Evolutionary conservation across 495 filamentous ascomycete genomes (phyloP).

Genomic region (Neurospora sp.): DNA sequence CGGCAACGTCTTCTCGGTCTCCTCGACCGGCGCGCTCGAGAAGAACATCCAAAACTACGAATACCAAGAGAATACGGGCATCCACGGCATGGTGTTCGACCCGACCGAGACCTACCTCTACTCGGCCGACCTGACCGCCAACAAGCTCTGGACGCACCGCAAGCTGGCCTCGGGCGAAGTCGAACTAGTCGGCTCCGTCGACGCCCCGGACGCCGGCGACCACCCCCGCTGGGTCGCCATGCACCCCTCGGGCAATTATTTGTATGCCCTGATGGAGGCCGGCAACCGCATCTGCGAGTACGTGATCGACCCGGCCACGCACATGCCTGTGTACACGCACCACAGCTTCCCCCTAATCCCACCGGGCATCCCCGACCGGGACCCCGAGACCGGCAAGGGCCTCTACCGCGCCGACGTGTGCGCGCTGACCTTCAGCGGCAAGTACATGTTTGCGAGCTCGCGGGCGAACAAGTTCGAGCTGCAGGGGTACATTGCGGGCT

Average conservation of each 20-base stretch:
- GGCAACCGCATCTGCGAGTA: slow-evolving; percentile 74
- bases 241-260: slow-evolving; percentile 61
- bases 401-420: slow-evolving; percentile 74
- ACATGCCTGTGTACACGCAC: slow-evolving; percentile 73
- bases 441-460: slow-evolving; percentile 73
- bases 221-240: slow-evolving; percentile 82
- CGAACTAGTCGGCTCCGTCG: slow-evolving; percentile 54
- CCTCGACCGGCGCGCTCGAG: slow-evolving; percentile 48
- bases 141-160: slow-evolving; percentile 79
- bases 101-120: slow-evolving; percentile 76
- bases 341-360: slow-evolving; percentile 69
- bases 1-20: slow-evolving; percentile 68
- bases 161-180: slow-evolving; percentile 56
- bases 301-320: slow-evolving; percentile 63
- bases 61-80: slow-evolving; percentile 61
- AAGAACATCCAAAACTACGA: slow-evolving; percentile 71
- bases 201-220: slow-evolving; percentile 59
- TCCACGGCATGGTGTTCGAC: slow-evolving; percentile 87
- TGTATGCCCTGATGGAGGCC: slow-evolving; percentile 80
- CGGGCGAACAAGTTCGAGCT: slow-evolving; percentile 61
- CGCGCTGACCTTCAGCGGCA: slow-evolving; percentile 51
- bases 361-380: slow-evolving; percentile 45
- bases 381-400: slow-evolving; percentile 28
- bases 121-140: slow-evolving; percentile 72
- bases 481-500: slow-evolving; percentile 72